Base-by-base conservation (phyloP, 2,329 filamentous ascomycete genomes). In the Phaeophleospora eucalypticola region DNA sequence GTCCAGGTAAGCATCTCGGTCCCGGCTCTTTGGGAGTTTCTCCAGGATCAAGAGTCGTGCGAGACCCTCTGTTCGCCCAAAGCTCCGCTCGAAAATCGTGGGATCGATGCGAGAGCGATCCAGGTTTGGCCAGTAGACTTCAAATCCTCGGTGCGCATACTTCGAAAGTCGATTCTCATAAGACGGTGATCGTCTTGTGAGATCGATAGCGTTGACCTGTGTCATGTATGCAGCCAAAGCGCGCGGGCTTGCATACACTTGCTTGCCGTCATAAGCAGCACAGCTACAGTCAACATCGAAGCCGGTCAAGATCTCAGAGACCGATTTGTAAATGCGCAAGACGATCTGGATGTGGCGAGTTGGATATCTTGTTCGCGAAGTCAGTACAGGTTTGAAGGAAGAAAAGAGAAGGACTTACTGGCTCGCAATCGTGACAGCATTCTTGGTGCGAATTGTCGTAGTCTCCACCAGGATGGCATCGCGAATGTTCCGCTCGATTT, bases 271-370 rank as follows among this genome's bases (percentile, higher is more conserved):
- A 57, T 86, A 95, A 2, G 87, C 87, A 18, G 82, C 85, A 51
- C 87, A 87, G 1, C 87, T 85, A 63, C 85, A 89, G 63, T 93
- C 88, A 40, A 95, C 88, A 58, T 94, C 89, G 58, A 95, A 95
- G 0, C 89, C 89, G 2, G 88, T 89, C 18, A 95, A 75, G 29
- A 95, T 90, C 64, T 94, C 87, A 1, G 86, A 84, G 37, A 94
- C 71, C 0, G 84, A 89, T 60, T 88, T 87, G 72, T 95, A 94
- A 32, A 93, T 81, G 29, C 88, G 84, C 21, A 94, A 75, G 17
- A 95, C 88, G 58, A 95, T 89, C 74, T 91, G 87, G 3, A 94
- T 78, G 63, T 94, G 88, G 2, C 89, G 82, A 29, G 82, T 88
- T 0, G 88, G 89, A 33, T 59, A 56, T 21, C 49, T 52, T 16